Evolutionary conservation across 345 rosid genomes (phyloP), one percentile per base, ranked within the genome.

Genomic region (Lepidium africanum): DNA sequence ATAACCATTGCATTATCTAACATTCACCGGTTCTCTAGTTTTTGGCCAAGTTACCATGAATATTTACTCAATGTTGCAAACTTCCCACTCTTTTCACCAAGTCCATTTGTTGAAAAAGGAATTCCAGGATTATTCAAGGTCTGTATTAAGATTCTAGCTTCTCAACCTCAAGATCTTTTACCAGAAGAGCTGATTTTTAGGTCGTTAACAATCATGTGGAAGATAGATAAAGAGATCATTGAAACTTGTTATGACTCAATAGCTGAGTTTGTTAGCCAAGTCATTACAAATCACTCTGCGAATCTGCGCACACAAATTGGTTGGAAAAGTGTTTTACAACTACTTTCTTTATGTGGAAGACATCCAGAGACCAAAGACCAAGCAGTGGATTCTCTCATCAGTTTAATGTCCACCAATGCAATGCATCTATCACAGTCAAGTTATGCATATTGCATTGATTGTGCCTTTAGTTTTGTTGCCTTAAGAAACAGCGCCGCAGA

Each of bases 191-290:
- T 79, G 6, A 80, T 90, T 40, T 90, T 93, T 77, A 87, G 84
- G 69, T 87, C 97, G 2, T 86, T 91, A 62, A 85, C 83, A 23
- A 43, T 94, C 57, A 94, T 89, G 97, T 88, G 95, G 92, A 87
- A 84, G 72, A 83, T 91, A 10, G 97, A 94, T 52, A 94, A 91
- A 66, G 95, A 94, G 38, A 81, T 87, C 37, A 90, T 94, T 0
- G 95, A 94, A 6, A 83, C 90, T 1, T 87, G 91, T 32, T 77
- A 79, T 10, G 87, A 80, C 60, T 21, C 61, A 57, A 87, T 94
- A 69, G 81, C 81, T 9, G 83, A 86, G 61, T 80, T 86, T 1
- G 80, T 81, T 3, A 83, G 86, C 83, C 82, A 71, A 74, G 81
- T 94, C n/a, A 69, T 94, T 8, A 65, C 74, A 2, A 86, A 87